Evolutionary conservation across 1,284 basidiomycete species (phyloP).

Genomic region (Heterobasidion irregulare): DNA sequence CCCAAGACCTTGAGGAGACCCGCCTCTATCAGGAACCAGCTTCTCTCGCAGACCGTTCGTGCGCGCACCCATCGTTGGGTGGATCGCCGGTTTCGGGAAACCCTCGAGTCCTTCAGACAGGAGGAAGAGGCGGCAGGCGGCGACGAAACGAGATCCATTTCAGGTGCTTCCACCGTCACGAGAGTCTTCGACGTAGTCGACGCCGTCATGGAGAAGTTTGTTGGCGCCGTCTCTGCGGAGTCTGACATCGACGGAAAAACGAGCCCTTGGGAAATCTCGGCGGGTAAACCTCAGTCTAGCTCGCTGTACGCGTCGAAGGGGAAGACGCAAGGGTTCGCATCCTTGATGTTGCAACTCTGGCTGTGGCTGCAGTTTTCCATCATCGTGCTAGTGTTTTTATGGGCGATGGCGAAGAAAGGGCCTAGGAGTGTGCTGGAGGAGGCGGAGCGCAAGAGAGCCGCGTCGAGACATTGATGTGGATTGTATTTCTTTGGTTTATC

Average conservation of each 20-base stretch:
- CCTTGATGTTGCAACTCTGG: slow-evolving; percentile 63
- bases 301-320: slow-evolving; percentile 5
- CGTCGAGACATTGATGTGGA: background rate
- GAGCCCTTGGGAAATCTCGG: background rate
- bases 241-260: background rate
- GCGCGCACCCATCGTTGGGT: slow-evolving; percentile 46
- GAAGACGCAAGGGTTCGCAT: slow-evolving; percentile 30
- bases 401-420: slow-evolving; percentile 67
- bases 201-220: slow-evolving; percentile 9
- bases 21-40: slow-evolving; percentile 22
- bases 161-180: background rate
- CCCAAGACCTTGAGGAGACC: slow-evolving; percentile 13
- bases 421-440: slow-evolving; percentile 59
- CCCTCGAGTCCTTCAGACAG: slow-evolving; percentile 6
- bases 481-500: background rate
- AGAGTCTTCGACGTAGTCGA: slow-evolving; percentile 14
- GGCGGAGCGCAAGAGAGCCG: slow-evolving; percentile 33
- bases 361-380: slow-evolving; percentile 71
- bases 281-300: background rate
- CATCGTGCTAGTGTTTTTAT: slow-evolving; percentile 67
- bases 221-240: background rate
- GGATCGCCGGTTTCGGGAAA: slow-evolving; percentile 36
- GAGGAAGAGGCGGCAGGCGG: background rate
- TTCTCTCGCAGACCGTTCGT: slow-evolving; percentile 46
- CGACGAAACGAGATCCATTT: background rate